Base-by-base conservation (phyloP, 768 basidiomycete species). In the Gloeostereum incarnatum region DNA sequence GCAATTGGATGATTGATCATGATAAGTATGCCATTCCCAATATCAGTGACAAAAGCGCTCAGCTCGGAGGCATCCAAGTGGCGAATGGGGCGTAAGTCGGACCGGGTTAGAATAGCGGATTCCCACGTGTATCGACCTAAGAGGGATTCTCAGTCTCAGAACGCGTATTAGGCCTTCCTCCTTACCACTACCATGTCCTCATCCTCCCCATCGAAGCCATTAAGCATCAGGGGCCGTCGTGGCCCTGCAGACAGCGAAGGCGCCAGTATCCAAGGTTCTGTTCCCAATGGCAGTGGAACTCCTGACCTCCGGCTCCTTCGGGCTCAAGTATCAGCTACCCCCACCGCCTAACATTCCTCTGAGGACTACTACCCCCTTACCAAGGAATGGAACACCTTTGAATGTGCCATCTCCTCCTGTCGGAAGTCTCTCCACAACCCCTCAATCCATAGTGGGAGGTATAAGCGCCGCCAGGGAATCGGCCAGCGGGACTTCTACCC, bases 301-400 rank as follows among this genome's bases (percentile, higher is more conserved):
- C 80, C 84, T 5, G 75, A 80, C 48, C 57, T 82, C 41, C 70
- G 74, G 23, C 62, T 66, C 10, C 60, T 85, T n/a, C 73, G 82
- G 2, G 76, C 78, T 14, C 75, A 75, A 41, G 74, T 72, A 11
- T 71, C 73, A 5, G 70, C 66, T 35, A 71, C 78, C 56, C 29
- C 78, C 80, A 11, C 61, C 65, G 0, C 68, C 81, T 16, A 71
- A 74, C 45, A 76, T 79, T 18, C 77, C 78, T 7, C 60, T 59
- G 8, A 62, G 70, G 42, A 24, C 10, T 4, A 51, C 41, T 22
- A 45, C 47, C 1, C 45, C 48, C 6, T 42, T 50, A 16, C 57
- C 52, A 16, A 40, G 37, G 9, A 39, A 44, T 38, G 10, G 36
- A 10, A 22, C 29, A 6, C 33, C 40, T 19, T 36, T 34, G 8